Percentiles rank a stretch among this genome's conserved stretches.
Conservation (phyloP, 768 basidiomycete genomes). For the Hypsizygus marmoreus region DNA sequence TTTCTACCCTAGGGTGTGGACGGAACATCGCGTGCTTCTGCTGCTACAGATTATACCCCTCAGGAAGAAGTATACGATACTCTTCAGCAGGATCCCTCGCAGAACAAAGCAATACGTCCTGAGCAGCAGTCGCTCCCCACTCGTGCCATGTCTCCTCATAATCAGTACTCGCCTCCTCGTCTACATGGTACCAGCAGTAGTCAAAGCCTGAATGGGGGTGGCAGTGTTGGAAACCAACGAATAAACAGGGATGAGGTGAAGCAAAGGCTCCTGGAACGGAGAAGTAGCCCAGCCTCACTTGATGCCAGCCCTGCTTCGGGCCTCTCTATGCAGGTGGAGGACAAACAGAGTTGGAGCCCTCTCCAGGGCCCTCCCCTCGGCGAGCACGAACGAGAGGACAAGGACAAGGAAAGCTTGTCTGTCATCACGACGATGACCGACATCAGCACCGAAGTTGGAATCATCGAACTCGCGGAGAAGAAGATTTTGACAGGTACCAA, state of each 20-base stretch:
- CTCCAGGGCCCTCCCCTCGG: background rate
- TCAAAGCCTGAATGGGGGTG: background rate
- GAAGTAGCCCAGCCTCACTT: slow-evolving; percentile 38
- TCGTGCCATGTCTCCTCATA: slow-evolving; percentile 13
- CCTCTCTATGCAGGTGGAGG: background rate
- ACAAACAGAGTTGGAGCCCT: background rate
- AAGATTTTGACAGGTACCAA: slow-evolving; percentile 24
- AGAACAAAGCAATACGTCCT: no score
- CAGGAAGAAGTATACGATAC: no score
- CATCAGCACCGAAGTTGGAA: slow-evolving; percentile 51
- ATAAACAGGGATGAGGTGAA: slow-evolving; percentile 59
- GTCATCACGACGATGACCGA: slow-evolving; percentile 42
- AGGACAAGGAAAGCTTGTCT: slow-evolving; percentile 40
- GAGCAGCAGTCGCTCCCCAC: no score
- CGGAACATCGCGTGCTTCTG: background rate
- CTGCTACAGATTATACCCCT: background rate
- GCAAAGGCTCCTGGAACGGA: slow-evolving; percentile 44
- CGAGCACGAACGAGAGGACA: slow-evolving; percentile 25
- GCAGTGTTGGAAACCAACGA: slow-evolving; percentile 28
- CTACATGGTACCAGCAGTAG: background rate
- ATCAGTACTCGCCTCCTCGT: slow-evolving; percentile 8
- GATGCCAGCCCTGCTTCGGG: slow-evolving; percentile 22
- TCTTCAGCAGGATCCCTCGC: no score
- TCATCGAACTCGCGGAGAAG: slow-evolving; percentile 50
- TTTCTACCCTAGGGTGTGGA: background rate